phyloP scores from a whole-genome alignment of 371 early-diverging fungal genomes.

The Haplosporangium sp. region DNA sequence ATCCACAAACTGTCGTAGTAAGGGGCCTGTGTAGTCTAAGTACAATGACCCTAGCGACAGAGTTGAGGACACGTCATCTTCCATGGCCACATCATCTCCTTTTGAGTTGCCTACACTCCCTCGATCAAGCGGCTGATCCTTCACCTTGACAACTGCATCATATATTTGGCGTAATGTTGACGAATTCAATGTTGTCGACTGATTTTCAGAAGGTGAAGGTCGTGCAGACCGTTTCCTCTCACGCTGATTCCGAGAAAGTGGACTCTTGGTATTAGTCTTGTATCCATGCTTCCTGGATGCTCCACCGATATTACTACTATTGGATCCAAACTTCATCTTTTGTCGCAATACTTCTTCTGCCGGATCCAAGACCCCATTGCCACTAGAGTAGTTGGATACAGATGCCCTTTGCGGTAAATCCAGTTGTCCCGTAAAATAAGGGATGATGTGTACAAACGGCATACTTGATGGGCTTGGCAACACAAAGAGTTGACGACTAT shows the following conservation, averaged over 20 bases:
- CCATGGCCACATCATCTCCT: not conserved
- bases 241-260: not conserved
- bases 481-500: slow-evolving; percentile 50
- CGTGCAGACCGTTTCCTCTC: not conserved
- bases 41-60: slow-evolving; percentile 31
- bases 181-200: not conserved
- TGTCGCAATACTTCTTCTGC: slow-evolving; percentile 31
- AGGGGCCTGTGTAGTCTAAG: slow-evolving; percentile 29
- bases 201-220: not conserved
- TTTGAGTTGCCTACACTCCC: not conserved
- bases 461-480: slow-evolving; percentile 39
- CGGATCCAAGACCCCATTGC: slow-evolving; percentile 24
- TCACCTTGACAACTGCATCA: slow-evolving; percentile 14
- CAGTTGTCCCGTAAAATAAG: slow-evolving; percentile 26
- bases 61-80: slow-evolving; percentile 13
- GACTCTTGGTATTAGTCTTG: slow-evolving; percentile 4
- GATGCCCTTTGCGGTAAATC: slow-evolving; percentile 11
- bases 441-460: slow-evolving; percentile 47
- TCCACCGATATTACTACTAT: not conserved
- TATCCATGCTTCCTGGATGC: slow-evolving; percentile 11
- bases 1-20: slow-evolving; percentile 33
- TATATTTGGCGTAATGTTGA: slow-evolving; percentile 31
- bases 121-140: slow-evolving; percentile 20
- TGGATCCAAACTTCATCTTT: slow-evolving; percentile 8
- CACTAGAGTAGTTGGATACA: not conserved